phyloP scores from a whole-genome alignment of 2,329 filamentous ascomycete genomes.

The Tolypocladium album region DNA sequence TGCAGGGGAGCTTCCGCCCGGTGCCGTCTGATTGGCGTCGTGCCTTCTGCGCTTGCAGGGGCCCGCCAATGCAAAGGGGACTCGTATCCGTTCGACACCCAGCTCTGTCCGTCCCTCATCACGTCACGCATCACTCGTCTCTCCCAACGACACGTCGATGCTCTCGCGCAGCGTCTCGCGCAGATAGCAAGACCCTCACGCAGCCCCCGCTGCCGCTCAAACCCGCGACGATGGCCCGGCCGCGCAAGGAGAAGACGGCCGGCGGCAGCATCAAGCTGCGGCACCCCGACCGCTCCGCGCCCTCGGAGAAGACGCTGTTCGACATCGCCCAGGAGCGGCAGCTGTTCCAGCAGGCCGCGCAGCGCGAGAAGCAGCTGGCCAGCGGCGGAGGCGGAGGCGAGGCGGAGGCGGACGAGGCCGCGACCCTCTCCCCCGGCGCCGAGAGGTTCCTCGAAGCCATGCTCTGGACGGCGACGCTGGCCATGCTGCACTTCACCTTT shows the following conservation, averaged over 20 bases:
- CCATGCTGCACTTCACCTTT: conserved; percentile 66
- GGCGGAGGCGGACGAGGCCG: conserved; percentile 15
- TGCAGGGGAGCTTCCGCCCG: background rate
- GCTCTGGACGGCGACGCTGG: conserved; percentile 51
- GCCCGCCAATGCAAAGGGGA: background rate
- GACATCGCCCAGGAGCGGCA: conserved; percentile 57
- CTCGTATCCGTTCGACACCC: background rate
- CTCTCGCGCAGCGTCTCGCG: background rate
- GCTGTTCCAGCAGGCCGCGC: conserved; percentile 40
- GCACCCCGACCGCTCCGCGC: conserved; percentile 58
- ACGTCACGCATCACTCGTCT: background rate
- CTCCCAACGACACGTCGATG: background rate
- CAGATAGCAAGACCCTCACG: background rate
- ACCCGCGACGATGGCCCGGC: conserved; percentile 30
- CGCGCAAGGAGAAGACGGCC: conserved; percentile 36
- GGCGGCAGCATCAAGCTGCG: conserved; percentile 46
- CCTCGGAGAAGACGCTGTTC: conserved; percentile 56
- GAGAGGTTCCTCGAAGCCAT: conserved; percentile 45
- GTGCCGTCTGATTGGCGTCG: background rate
- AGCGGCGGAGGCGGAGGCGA: conserved; percentile 12
- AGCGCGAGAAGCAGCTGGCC: conserved; percentile 20
- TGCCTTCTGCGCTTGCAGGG: background rate
- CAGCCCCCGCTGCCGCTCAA: background rate
- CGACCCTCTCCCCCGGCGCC: conserved; percentile 28
- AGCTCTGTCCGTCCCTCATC: background rate